These are phyloP conservation scores for Schizophyllum amplum DNA, from an alignment of 1,284 basidiomycete species.

Conservation along the genomic window DNA sequence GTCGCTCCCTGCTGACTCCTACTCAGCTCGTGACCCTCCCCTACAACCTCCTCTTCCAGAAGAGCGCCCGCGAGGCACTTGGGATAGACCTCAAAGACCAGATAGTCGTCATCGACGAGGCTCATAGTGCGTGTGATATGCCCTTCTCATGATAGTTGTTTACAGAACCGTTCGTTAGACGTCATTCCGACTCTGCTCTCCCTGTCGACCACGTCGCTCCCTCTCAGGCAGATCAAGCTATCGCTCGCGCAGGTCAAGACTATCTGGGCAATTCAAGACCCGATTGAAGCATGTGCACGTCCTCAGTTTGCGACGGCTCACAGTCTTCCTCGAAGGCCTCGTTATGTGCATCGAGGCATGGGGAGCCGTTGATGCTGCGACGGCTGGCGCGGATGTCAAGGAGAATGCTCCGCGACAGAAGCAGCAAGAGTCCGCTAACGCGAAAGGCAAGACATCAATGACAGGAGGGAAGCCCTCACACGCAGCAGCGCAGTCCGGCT, in stretches of 20 bases:
- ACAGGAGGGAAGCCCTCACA: conserved; percentile 9
- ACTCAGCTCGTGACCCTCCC: conserved; percentile 80
- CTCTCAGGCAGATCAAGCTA: conserved; percentile 46
- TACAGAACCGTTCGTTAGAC: conserved; percentile 35
- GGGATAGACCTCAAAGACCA: conserved; percentile 80
- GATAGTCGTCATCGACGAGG: conserved; percentile 91
- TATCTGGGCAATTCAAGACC: conserved; percentile 76
- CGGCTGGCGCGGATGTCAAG: neutral
- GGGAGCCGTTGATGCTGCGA: conserved; percentile 22
- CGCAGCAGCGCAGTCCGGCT: neutral
- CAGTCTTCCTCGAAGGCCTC: conserved; percentile 65
- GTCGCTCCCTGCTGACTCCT: neutral
- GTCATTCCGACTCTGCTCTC: conserved; percentile 84
- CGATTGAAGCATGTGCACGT: conserved; percentile 71
- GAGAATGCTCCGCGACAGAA: neutral
- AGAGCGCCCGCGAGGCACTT: conserved; percentile 78
- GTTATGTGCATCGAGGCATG: conserved; percentile 49
- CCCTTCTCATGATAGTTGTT: neutral
- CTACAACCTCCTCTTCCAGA: conserved; percentile 89
- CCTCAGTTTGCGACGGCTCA: conserved; percentile 74
- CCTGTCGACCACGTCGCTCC: conserved; percentile 71
- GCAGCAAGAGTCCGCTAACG: conserved; percentile 7
- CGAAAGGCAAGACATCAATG: conserved; percentile 13
- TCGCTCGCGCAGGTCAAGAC: conserved; percentile 74
- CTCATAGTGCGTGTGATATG: conserved; percentile 77